Base-by-base conservation (phyloP, 305 asterid species). In the Euphrasia arctica region DNA sequence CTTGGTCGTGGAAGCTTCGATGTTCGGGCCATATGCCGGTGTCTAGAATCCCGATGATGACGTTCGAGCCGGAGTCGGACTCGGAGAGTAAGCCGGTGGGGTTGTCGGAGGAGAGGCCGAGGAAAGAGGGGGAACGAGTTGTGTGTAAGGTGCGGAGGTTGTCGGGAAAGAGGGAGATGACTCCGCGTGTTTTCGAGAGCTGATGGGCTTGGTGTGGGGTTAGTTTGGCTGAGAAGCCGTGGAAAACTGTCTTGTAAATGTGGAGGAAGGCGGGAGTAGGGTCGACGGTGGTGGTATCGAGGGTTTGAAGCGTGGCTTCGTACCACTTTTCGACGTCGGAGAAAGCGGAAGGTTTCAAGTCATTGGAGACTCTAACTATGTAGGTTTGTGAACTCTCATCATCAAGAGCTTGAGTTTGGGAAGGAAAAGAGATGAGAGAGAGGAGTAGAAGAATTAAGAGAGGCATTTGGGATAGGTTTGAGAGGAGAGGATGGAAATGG, bases 21-120 rank as follows among this genome's bases (percentile, higher is more conserved):
- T 74, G 77, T 58, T 90, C 97, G 0, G 97, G 95, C 81, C 83
- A 82, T 29, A 90, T 88, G 4, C 97, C 96, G 1, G 96, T 90
- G 49, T 90, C 97, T 2, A 90, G 41, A 0, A 90, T 52, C 11
- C 97, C 97, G 12, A 90, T 80, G 5, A 90, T 55, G 7, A 36
- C 89, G 22, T 81, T 83, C 4, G 95, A 76, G 8, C 96, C 97
- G 0, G 82, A 81, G 36, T 88, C 86, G 0, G 96, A 85, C 70
- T 88, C 92, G 0, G 78, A 59, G 14, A 81, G 14, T 31, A 90
- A 69, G 11, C 78, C 72, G 3, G 72, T 22, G 2, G 84, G 87
- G 7, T 79, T 71, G 0, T 58, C 1, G 0, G 73, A 62, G 4
- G 78, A 60, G 5, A 90, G 45, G 25, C 97, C 96, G 0, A 90